These are phyloP conservation scores for Globisporangium polare DNA, from an alignment of 352 stramenopile genomes.

Conservation along the genomic window DNA sequence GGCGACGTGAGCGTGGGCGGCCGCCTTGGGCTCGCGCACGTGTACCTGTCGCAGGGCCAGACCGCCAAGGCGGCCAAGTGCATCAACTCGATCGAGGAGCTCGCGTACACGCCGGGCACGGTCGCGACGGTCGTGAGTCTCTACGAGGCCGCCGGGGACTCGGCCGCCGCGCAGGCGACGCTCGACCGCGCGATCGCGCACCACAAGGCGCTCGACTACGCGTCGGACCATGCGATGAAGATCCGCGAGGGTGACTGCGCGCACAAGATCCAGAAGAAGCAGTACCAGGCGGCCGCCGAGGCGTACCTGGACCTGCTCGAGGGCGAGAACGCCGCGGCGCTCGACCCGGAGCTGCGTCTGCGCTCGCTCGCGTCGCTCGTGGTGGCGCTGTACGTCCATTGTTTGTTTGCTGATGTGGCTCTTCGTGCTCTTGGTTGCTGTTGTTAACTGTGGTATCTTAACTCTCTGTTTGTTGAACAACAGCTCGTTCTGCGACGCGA, in stretches of 20 bases:
- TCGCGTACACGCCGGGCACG: constrained; percentile 64
- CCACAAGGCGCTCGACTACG: constrained; percentile 51
- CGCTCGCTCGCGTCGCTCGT: constrained; percentile 74
- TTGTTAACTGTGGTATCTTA: neutral
- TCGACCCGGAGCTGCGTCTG: constrained; percentile 70
- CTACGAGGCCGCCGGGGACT: constrained; percentile 62
- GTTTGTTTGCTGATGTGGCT: constrained; percentile 1
- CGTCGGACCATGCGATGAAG: constrained; percentile 56
- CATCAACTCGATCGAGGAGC: constrained; percentile 54
- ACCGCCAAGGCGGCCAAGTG: constrained; percentile 36
- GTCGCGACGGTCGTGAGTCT: constrained; percentile 78
- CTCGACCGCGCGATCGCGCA: constrained; percentile 47
- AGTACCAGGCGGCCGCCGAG: constrained; percentile 58
- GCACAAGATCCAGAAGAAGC: constrained; percentile 77
- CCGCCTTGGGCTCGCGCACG: constrained; percentile 62
- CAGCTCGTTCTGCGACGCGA: constrained; percentile 73
- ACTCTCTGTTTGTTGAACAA: neutral
- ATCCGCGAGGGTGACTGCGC: constrained; percentile 76
- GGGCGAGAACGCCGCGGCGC: constrained; percentile 44
- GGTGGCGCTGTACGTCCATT: constrained; percentile 53
- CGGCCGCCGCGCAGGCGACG: constrained; percentile 41
- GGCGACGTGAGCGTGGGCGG: constrained; percentile 49
- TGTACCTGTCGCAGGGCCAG: constrained; percentile 56
- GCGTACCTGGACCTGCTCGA: constrained; percentile 72
- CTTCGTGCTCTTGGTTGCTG: neutral